Base-by-base conservation (phyloP, 2,329 filamentous ascomycete species). In the Claviceps sorghi region DNA sequence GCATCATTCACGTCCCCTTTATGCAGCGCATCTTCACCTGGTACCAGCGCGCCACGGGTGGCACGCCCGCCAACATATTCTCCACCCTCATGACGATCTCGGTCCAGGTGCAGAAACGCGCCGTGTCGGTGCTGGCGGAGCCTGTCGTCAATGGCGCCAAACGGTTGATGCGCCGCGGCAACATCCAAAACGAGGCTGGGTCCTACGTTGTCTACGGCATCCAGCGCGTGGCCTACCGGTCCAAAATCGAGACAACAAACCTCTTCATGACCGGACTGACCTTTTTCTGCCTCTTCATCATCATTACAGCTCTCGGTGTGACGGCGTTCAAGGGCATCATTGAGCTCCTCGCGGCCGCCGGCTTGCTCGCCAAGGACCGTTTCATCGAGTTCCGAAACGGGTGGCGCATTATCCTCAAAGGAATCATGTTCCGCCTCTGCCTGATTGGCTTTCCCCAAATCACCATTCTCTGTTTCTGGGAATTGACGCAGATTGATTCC, bases 361-460 rank as follows among this genome's bases (percentile, higher is more conserved):
- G 81, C 60, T 84, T 79, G 75, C 88, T 95, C 74, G 86, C 87
- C 70, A 74, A 75, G 52, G 85, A 95, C 64, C 88, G 87, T 60
- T 95, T 96, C 69, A 75, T 84, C 59, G 90, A 96, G 61, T 95
- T 96, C 78, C 84, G 90, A 56, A 90, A 91, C 62, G 88, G 88
- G 59, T 96, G 90, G 90, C 82, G 83, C 57, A 88, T 88, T 15
- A 85, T 95, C 6, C 78, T 95, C 61, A 94, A 95, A 73, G 90
- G 90, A 51, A 94, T 96, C 59, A 75, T 96, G 58, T 95, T 93
- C 78, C 85, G 90, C 58, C 76, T 95, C 62, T 81, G 89, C 42
- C 77, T 96, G 41, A 91, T 96, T 61, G 88, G 89, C 56, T 95
- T 89, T 70, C 88, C 90, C 22, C 86, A 93, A 64, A 89, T 96